Evolutionary conservation across 176 grass and related monocot species (phyloP).

Genomic region (Musa schizocarpa): DNA sequence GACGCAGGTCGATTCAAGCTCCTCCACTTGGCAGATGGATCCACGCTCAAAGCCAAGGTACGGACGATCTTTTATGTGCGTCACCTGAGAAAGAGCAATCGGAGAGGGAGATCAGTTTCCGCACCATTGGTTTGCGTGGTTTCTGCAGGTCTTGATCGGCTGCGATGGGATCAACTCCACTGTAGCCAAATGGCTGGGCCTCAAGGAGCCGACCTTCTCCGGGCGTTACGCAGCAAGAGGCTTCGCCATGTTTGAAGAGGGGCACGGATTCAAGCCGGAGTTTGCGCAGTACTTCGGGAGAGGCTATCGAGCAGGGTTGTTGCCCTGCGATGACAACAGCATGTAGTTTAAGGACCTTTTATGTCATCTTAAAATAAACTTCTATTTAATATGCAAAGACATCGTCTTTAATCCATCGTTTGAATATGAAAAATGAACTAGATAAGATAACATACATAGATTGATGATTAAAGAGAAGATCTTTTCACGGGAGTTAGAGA

Average conservation of each 20-base stretch:
- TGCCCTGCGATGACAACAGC: constrained; percentile 37
- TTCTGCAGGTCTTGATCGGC: constrained; percentile 45
- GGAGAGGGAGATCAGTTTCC: neutral
- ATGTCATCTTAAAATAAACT: too few relatives aligned
- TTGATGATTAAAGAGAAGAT: too few relatives aligned
- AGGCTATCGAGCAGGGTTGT: constrained; percentile 32
- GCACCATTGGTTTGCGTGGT: neutral
- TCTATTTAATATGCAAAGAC: too few relatives aligned
- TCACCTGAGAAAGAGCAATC: too few relatives aligned
- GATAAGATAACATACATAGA: too few relatives aligned
- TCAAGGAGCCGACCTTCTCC: constrained; percentile 28
- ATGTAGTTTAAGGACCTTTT: too few relatives aligned
- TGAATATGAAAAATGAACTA: too few relatives aligned
- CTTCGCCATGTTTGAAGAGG: constrained; percentile 30
- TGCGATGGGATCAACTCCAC: constrained; percentile 68
- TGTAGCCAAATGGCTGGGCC: constrained; percentile 51
- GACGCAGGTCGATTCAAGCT: constrained; percentile 31
- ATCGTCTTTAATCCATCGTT: too few relatives aligned
- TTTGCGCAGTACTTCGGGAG: constrained; percentile 35
- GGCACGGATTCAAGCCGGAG: constrained; percentile 38
- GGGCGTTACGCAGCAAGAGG: constrained; percentile 46
- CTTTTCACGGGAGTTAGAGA: too few relatives aligned
- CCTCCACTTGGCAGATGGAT: constrained; percentile 46
- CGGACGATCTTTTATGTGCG: too few relatives aligned
- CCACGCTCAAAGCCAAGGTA: constrained; percentile 56